Evolutionary conservation across 306 rosid species (phyloP), one percentile per base, ranked within the genome.

Genomic region (Crotalaria pallida): DNA sequence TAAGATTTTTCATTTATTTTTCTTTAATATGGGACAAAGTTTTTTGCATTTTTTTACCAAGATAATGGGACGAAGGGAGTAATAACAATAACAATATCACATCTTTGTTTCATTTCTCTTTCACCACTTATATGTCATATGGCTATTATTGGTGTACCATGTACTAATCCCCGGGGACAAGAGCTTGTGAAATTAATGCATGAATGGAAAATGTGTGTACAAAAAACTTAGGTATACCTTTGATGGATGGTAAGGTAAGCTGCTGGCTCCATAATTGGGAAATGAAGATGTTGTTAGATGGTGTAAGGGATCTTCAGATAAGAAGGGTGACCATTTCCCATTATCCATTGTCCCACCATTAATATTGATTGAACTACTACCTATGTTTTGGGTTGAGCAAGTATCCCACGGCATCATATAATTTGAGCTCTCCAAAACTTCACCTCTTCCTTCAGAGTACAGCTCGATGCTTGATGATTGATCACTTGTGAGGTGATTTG

Each of bases 201-300:
- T 31, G 29, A 12, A 16, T 9, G 0, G 6, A 43, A 13, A 7
- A 24, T 11, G 0, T 62, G 72, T 4, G 7, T n/a, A 19, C 11
- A n/a, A 52, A 43, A 36, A 31, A 68, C 10, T 44, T 18, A 7
- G 56, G 34, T 26, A 10, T 71, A 92, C 97, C 97, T 84, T 91
- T 22, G 96, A 88, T 24, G 96, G 97, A 84, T 89, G 88, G 85
- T 84, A 88, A 12, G 87, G 65, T n/a, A 82, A 76, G n/a, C n/a
- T n/a, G n/a, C n/a, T n/a, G 41, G 73, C 48, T 48, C 79, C 92
- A 66, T 67, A 80, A 67, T 83, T 77, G 44, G 88, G 79, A 85
- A 79, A 79, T 10, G 87, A 68, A 58, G 86, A 69, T 27, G 69
- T 72, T 10, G 81, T 82, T 34, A 75, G 80, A 69, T 64, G 79